Percentiles rank a stretch among this genome's conserved stretches.
These are phyloP conservation scores for Favolaschia claudopus DNA, from an alignment of 768 basidiomycete species.

Conservation along the genomic window DNA sequence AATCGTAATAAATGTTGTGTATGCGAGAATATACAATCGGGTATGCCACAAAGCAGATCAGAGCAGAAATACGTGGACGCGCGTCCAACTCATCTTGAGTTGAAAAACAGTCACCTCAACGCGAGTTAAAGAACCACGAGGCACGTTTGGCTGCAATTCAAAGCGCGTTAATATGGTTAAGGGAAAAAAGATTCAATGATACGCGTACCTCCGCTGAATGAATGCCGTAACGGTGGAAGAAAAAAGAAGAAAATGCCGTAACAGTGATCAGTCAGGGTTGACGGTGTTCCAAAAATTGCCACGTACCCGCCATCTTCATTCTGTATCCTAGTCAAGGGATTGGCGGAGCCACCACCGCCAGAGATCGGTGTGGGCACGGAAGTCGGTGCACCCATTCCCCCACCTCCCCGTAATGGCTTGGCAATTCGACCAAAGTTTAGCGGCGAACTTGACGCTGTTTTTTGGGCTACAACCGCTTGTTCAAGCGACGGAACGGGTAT, in stretches of 20 bases:
- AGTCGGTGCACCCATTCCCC: conserved; percentile 61
- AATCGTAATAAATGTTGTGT: conserved; percentile 24
- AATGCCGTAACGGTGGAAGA: conserved; percentile 35
- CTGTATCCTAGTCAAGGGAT: conserved; percentile 77
- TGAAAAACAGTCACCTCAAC: conserved; percentile 56
- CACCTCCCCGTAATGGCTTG: conserved; percentile 94
- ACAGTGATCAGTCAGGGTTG: conserved; percentile 36
- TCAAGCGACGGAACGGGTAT: conserved; percentile 17
- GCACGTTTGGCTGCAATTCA: conserved; percentile 84
- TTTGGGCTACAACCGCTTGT: conserved; percentile 66
- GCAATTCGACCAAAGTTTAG: conserved; percentile 94
- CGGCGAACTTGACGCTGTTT: conserved; percentile 70
- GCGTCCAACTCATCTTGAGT: too few species aligned
- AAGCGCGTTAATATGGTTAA: conserved; percentile 26
- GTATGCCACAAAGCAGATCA: conserved; percentile 31
- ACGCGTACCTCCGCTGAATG: conserved; percentile 50
- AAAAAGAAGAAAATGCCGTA: conserved; percentile 29
- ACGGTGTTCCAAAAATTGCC: conserved; percentile 28
- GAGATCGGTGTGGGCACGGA: conserved; percentile 50
- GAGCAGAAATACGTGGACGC: conserved; percentile 20
- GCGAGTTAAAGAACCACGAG: conserved; percentile 93
- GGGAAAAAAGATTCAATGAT: conserved; percentile 28
- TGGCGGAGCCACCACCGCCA: conserved; percentile 58
- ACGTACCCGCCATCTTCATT: conserved; percentile 80
- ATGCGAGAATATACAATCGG: conserved; percentile 35